These are phyloP conservation scores for Pleurotus platypus DNA, from an alignment of 768 basidiomycete genomes.

Conservation along the genomic window DNA sequence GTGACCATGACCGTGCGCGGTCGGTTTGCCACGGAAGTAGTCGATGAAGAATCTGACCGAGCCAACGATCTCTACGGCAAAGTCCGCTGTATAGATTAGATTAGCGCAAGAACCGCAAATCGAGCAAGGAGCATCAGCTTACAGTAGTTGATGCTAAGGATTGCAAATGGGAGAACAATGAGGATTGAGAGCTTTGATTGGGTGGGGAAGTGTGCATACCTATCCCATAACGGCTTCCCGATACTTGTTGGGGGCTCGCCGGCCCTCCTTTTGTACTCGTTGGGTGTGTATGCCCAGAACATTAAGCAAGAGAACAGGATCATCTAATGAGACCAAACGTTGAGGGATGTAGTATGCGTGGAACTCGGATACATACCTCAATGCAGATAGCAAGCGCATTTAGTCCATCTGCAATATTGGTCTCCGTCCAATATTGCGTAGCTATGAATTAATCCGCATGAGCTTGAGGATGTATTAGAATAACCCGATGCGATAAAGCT, in stretches of 20 bases:
- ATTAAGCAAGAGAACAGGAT: conserved; percentile 74
- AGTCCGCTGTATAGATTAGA: conserved; percentile 46
- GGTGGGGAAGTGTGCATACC: conserved; percentile 26
- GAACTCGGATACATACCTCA: conserved; percentile 47
- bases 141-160: conserved; percentile 31
- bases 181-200: not conserved
- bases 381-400: conserved; percentile 80
- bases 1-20: conserved; percentile 17
- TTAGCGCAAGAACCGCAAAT: too few species aligned
- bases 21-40: conserved; percentile 27
- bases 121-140: not conserved
- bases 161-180: not conserved
- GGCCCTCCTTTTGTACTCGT: conserved; percentile 55
- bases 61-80: conserved; percentile 56
- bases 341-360: not conserved
- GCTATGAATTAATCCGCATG: conserved; percentile 27
- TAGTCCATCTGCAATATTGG: conserved; percentile 82
- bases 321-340: conserved; percentile 51
- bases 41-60: conserved; percentile 63
- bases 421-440: conserved; percentile 79
- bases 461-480: not conserved
- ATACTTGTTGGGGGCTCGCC: conserved; percentile 49
- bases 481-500: not conserved
- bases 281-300: conserved; percentile 78
- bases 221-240: conserved; percentile 73